Evolutionary conservation across 495 filamentous ascomycete genomes (phyloP), one percentile per base, ranked within the genome.

Genomic region (Lineolata rhizophorae): DNA sequence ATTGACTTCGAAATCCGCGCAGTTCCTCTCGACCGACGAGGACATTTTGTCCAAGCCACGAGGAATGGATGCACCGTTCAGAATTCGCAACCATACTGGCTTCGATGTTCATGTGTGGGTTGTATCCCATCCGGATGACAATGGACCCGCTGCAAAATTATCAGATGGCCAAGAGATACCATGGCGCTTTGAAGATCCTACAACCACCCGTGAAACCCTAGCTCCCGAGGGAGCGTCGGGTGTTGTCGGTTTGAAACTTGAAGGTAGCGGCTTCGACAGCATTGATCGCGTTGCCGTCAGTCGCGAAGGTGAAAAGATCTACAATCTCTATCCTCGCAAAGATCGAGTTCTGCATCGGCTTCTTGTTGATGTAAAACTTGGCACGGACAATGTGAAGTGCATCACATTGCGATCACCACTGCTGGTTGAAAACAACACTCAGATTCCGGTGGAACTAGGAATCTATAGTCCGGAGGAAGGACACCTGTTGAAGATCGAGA

Each of bases 171-270:
- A 93, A 44, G 87, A 95, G 50, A 66, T 65, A 3, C 81, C 85
- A 9, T 97, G 87, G 87, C 73, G 81, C 35, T 97, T 97, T 36
- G 87, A 95, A 46, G 81, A 94, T 39, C 81, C 83, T 53, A 79
- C 77, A 29, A 82, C 83, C 43, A 80, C 92, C 60, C 75, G 87
- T 40, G 87, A 95, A 54, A 90, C 72, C 36, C 58, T 95, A 17
- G 68, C 78, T 4, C 72, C 84, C 1, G 87, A 97, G 51, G 73
- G 66, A 9, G 71, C 71, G 35, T 64, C 66, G 9, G 81, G 72
- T 30, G 61, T 76, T 32, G 72, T 97, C 27, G 71, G 79, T 2
- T 61, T 94, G 29, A 68, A 72, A 41, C 68, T 97, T 10, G 84
- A 94, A 49, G 81, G 79, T 18, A 94, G 85, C 43, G 83, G 81